These are phyloP conservation scores for Fusarium beomiforme DNA, from an alignment of 2,329 filamentous ascomycete species.

Conservation along the genomic window DNA sequence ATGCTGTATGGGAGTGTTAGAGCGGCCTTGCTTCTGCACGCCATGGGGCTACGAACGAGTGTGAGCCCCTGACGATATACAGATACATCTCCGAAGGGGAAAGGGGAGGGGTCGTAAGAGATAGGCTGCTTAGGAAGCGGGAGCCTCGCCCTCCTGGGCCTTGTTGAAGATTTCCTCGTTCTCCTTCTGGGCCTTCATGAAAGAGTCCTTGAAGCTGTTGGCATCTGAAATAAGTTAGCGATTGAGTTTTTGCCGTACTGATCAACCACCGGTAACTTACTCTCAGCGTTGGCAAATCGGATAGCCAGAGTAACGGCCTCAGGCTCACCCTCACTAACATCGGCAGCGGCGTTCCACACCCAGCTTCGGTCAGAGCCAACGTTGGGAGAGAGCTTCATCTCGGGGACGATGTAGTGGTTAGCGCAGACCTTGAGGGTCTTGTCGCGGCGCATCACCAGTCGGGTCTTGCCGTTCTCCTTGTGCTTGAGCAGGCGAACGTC, in stretches of 20 bases:
- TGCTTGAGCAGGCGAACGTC: constrained; percentile 98
- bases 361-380: constrained; percentile 98
- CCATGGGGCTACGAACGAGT: constrained; percentile 25
- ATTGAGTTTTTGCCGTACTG: background rate
- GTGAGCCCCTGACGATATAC: constrained; percentile 9
- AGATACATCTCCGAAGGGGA: constrained; percentile 22
- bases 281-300: constrained; percentile 96
- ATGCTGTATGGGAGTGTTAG: constrained; percentile 31
- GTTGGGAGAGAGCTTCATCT: constrained; percentile 99
- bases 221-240: constrained; percentile 71
- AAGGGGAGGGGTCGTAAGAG: constrained; percentile 15
- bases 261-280: constrained; percentile 63
- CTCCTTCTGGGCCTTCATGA: constrained; percentile 95
- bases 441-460: constrained; percentile 97
- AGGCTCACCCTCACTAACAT: constrained; percentile 97
- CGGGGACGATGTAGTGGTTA: constrained; percentile 98
- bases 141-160: constrained; percentile 44
- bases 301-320: constrained; percentile 97
- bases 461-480: constrained; percentile 97
- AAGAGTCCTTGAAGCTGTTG: constrained; percentile 96
- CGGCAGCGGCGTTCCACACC: constrained; percentile 98
- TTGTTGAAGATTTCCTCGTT: constrained; percentile 87
- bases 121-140: constrained; percentile 35
- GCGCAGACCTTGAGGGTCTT: constrained; percentile 99
- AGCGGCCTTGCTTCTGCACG: constrained; percentile 12